Evolutionary conservation across 129 eudicot genomes (phyloP).

Genomic region (Helichrysum umbraculigerum): DNA sequence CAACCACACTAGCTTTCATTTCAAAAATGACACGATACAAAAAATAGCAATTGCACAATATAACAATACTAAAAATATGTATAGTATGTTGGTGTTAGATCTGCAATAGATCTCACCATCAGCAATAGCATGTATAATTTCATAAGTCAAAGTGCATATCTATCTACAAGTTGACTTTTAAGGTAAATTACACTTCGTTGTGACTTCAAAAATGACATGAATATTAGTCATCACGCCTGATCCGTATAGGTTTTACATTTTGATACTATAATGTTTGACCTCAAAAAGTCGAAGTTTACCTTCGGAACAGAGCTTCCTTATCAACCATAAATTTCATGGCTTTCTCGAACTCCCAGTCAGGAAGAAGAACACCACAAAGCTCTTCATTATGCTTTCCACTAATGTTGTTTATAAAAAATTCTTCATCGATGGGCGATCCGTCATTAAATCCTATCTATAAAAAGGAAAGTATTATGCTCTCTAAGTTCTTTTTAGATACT

Average conservation of each 20-base stretch:
- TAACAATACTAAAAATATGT: background rate
- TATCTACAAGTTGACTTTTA: slow-evolving; percentile 5
- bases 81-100: background rate
- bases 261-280: slow-evolving; percentile 3
- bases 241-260: background rate
- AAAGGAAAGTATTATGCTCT: background rate
- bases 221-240: background rate
- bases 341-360: slow-evolving; percentile 72
- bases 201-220: background rate
- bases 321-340: slow-evolving; percentile 81
- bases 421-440: slow-evolving; percentile 85
- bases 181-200: slow-evolving; percentile 6
- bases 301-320: slow-evolving; percentile 81
- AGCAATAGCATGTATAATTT: slow-evolving; percentile 3
- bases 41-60: background rate
- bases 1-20: background rate
- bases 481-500: background rate
- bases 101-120: background rate
- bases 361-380: slow-evolving; percentile 67
- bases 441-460: slow-evolving; percentile 75
- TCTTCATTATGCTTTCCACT: slow-evolving; percentile 91
- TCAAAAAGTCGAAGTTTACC: slow-evolving; percentile 41
- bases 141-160: background rate
- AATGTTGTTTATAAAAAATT: slow-evolving; percentile 63
- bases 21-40: background rate